Evolutionary conservation across 441 rosid genomes (phyloP).

Genomic region (Lepidium campestre): DNA sequence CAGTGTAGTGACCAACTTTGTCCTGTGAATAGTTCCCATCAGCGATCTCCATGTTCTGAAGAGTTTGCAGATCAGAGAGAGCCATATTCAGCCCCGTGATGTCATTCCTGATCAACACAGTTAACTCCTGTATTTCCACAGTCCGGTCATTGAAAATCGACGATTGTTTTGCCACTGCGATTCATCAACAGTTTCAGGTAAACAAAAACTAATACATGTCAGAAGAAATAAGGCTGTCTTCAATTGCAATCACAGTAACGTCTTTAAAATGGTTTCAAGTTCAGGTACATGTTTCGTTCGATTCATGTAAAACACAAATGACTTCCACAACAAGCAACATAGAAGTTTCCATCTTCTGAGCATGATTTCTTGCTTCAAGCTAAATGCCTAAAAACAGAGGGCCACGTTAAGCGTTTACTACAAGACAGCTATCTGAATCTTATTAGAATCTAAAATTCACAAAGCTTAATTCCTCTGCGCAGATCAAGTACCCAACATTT

Average conservation of each 20-base stretch:
- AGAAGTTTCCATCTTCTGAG: background rate
- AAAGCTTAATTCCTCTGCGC: background rate
- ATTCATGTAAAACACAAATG: background rate
- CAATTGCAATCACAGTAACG: background rate
- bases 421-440: slow-evolving; percentile 1
- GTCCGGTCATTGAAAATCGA: slow-evolving; percentile 88
- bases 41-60: slow-evolving; percentile 76
- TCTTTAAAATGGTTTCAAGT: background rate
- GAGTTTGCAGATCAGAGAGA: slow-evolving; percentile 70
- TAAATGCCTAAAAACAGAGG: slow-evolving; percentile 5
- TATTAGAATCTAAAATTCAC: background rate
- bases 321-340: slow-evolving; percentile 15
- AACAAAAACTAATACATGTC: background rate
- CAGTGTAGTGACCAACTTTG: slow-evolving; percentile 64
- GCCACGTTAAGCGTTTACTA: background rate
- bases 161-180: slow-evolving; percentile 76
- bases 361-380: background rate
- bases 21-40: slow-evolving; percentile 73
- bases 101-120: slow-evolving; percentile 73
- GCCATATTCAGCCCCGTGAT: slow-evolving; percentile 69
- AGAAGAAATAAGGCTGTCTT: background rate
- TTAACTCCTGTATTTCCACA: slow-evolving; percentile 76
- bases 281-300: background rate
- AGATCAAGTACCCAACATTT: background rate
- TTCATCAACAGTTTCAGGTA: slow-evolving; percentile 2